Base-by-base conservation (phyloP, 176 grass and related monocot genomes). In the Eragrostis curvula region DNA sequence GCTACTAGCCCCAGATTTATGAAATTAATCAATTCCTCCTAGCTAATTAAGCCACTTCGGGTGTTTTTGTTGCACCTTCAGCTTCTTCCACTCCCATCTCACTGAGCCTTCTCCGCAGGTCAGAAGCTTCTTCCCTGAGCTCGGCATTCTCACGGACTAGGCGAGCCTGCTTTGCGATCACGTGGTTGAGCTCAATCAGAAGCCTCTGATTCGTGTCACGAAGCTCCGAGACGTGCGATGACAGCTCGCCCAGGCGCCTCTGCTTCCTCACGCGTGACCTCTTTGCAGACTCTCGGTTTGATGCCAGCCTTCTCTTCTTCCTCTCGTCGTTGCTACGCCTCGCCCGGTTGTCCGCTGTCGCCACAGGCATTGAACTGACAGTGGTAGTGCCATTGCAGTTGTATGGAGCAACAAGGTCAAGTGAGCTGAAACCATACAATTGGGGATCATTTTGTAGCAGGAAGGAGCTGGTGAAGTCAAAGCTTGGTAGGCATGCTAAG, bases 221-320 rank as follows among this genome's bases (percentile, higher is more conserved):
- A 48, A 99, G 96, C 79, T 83, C 77, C 2, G 92, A 52, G 1
- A 93, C 93, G 64, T 88, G 85, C 0, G 85, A 53, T 25, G 87
- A 85, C 71, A 96, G 68, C 9, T 99, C 96, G 16, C 70, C 79
- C 49, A 99, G 46, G n/a, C 87, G 90, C 82, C 85, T 87, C 87
- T 93, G 93, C 89, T 93, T 99, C 66, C 96, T 77, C 83, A 94
- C 83, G 16, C 96, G 96, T 0, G 96, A 96, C 63, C 93, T 88
- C 46, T 66, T 79, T 6, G 96, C 96, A 0, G 96, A 99, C 84
- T 96, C 93, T 36, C 93, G 85, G 85, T 99, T 99, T 0, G 96
- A 99, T 32, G 89, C 88, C 30, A 96, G 75, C 64, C 96, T 80
- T 73, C 91, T 86, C 76, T 62, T 93, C 86, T 85, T 91, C 85